phyloP scores from a whole-genome alignment of 768 basidiomycete genomes.

The Hericium coralloides region DNA sequence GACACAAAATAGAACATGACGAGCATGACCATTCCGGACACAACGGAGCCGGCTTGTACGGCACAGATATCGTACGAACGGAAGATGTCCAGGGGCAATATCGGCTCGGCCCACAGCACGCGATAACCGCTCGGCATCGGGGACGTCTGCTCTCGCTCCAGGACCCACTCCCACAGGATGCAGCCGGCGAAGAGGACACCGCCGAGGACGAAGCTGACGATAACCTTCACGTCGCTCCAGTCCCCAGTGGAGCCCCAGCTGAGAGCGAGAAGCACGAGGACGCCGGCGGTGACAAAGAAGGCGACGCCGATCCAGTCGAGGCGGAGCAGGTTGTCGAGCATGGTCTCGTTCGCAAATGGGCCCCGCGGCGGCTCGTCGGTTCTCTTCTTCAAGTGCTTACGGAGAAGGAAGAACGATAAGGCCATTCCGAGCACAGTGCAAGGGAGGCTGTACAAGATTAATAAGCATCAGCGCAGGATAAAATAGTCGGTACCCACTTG shows the following conservation, averaged over 20 bases:
- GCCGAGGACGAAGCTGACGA: slow-evolving; percentile 39
- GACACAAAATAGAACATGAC: slow-evolving; percentile 48
- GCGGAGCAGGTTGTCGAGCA: slow-evolving; percentile 17
- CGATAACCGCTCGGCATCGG: background rate
- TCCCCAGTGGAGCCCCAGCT: slow-evolving; percentile 38
- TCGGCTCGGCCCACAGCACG: slow-evolving; percentile 27
- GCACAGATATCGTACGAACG: slow-evolving; percentile 32
- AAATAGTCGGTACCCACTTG: slow-evolving; percentile 28
- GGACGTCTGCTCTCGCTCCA: slow-evolving; percentile 21
- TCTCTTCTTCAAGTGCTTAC: slow-evolving; percentile 21
- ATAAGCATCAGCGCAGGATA: background rate
- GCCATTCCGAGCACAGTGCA: slow-evolving; percentile 26
- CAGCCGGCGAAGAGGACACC: slow-evolving; percentile 30
- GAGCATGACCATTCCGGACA: slow-evolving; percentile 39
- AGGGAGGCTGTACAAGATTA: slow-evolving; percentile 27
- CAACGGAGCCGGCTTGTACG: slow-evolving; percentile 28
- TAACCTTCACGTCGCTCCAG: slow-evolving; percentile 36
- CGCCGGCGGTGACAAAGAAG: slow-evolving; percentile 34
- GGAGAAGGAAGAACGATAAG: slow-evolving; percentile 33
- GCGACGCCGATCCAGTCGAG: slow-evolving; percentile 41
- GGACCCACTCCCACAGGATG: slow-evolving; percentile 34
- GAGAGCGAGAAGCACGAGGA: slow-evolving; percentile 40
- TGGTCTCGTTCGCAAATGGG: background rate
- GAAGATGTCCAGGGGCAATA: slow-evolving; percentile 40
- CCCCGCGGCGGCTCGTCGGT: slow-evolving; percentile 9